Evolutionary conservation across 495 filamentous ascomycete genomes (phyloP), one percentile per base, ranked within the genome.

Genomic region (Delitschia confertaspora): DNA sequence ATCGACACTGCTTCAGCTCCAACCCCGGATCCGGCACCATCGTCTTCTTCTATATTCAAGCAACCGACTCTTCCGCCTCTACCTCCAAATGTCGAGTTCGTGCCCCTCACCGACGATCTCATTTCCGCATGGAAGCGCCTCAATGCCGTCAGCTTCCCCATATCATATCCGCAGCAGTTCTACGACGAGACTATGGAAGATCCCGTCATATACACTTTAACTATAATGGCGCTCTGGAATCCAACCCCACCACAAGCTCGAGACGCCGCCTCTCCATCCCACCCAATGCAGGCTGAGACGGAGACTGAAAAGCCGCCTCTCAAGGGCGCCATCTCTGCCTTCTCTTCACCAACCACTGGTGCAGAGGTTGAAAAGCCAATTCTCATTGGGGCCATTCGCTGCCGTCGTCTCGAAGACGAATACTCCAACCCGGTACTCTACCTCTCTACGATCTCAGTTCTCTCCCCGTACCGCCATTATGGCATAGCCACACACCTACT

Each of bases 91-190:
- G 55, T 65, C 14, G 42, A 54, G 19, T 39, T 67, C 38, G 54
- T 51, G 9, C 44, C 51, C 4, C 51, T 60, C 11, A 60, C 57
- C 18, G 38, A 42, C 36, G 45, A 45, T 10, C 52, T 88, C 61
- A 69, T 95, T 44, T 71, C 83, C 32, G 76, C 81, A 9, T 71
- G 93, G 27, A 81, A 80, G 18, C 78, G 84, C 29, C 85, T 95
- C 47, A 95, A 88, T 54, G 65, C 78, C 27, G 70, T 93, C 14
- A 74, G 93, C 9, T 77, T 98, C 4, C 89, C 89, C 16, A 83
- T 95, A 52, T 74, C 75, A 61, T 98, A 98, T 59, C 81, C 85
- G 0, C 79, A 82, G 56, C 74, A 71, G 24, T 96, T 96, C 75
- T 98, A 93, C 70, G 69, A 72, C 36, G 79, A 80, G 25, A 82